phyloP scores from a whole-genome alignment of 2,329 filamentous ascomycete species.

The Clathrospora elynae region DNA sequence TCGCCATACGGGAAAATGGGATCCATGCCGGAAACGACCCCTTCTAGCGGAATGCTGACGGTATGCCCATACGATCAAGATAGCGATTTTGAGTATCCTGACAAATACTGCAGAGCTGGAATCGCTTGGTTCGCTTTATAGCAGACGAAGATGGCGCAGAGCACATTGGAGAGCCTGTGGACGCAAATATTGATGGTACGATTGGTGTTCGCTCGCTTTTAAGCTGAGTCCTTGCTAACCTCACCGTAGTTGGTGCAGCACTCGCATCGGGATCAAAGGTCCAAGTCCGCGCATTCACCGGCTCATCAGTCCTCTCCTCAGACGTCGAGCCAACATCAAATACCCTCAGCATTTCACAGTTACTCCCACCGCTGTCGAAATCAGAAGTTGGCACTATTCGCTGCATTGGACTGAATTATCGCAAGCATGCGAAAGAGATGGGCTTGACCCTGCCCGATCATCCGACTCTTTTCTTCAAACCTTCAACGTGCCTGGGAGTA shows the following conservation, averaged over 20 bases:
- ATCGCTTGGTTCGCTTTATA: constrained; percentile 21
- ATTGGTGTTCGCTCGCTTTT: neutral
- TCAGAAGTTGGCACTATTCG: constrained; percentile 51
- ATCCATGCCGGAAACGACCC: constrained; percentile 1
- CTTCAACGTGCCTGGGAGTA: constrained; percentile 16
- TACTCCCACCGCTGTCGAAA: constrained; percentile 44
- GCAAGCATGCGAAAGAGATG: constrained; percentile 25
- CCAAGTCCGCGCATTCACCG: constrained; percentile 16
- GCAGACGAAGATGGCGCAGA: constrained; percentile 20
- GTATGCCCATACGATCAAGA: neutral
- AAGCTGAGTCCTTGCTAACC: neutral
- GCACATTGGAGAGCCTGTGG: constrained; percentile 21
- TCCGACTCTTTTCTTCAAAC: constrained; percentile 28
- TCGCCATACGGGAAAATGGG: too few species aligned
- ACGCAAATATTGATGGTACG: constrained; percentile 18
- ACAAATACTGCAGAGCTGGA: constrained; percentile 14
- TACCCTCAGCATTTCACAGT: constrained; percentile 12
- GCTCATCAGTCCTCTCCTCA: constrained; percentile 10
- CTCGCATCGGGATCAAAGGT: constrained; percentile 13
- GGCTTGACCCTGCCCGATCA: constrained; percentile 19
- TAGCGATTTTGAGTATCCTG: neutral
- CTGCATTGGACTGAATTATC: constrained; percentile 54
- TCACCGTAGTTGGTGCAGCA: constrained; percentile 20
- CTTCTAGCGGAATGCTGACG: constrained; percentile 4
- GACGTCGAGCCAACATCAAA: constrained; percentile 9